Evolutionary conservation across 768 basidiomycete genomes (phyloP), one percentile per base, ranked within the genome.

Genomic region (Russula sp.): DNA sequence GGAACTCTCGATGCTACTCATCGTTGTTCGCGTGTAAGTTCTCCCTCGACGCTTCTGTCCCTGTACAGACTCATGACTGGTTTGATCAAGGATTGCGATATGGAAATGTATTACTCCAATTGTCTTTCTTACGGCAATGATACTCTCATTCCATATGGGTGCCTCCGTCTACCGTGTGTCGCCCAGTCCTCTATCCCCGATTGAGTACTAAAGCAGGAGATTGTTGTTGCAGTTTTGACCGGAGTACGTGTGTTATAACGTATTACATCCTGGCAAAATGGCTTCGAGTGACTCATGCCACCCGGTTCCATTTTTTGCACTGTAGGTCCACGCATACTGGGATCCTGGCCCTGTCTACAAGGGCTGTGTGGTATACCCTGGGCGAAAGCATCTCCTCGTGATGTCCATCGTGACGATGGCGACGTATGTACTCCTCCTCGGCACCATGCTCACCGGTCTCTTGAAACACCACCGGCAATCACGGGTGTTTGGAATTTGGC

Each of bases 1-100:
- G 20, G 62, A 62, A 34, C 55, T 57, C 55, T 34, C 50, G 0
- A 10, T 62, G 34, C 6, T 57, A 16, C 62, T 62, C 34, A 62
- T 62, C 16, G 50, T 52, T 45, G 10, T 62, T 37, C 62, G 62
- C 11, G 62, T 62, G 62, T 62, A 57, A 52, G 62, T 11, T 42
- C 20, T 37, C 18, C n/a, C 6, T 57, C 9, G 2, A 3, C 13
- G 4, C 16, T 22, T 31, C 39, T 9, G 2, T 39, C 16, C 4
- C 8, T 20, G 31, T 13, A 9, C 37, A 8, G 7, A n/a, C n/a
- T 18, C 5, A 37, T 62, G 22, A 57, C 39, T 8, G 13, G 42
- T 22, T 47, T 40, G 8, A 10, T 9, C 42, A 11, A 62, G 62
- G 18, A n/a, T 62, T 44, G 62, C 62, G 9, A 53, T 62, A 27